A percentile compares a stretch with the other conserved stretches of the same genome.
These are phyloP conservation scores for Hanseniaspora sp. DNA, from an alignment of 1,139 yeast genomes.

Conservation along the genomic window DNA sequence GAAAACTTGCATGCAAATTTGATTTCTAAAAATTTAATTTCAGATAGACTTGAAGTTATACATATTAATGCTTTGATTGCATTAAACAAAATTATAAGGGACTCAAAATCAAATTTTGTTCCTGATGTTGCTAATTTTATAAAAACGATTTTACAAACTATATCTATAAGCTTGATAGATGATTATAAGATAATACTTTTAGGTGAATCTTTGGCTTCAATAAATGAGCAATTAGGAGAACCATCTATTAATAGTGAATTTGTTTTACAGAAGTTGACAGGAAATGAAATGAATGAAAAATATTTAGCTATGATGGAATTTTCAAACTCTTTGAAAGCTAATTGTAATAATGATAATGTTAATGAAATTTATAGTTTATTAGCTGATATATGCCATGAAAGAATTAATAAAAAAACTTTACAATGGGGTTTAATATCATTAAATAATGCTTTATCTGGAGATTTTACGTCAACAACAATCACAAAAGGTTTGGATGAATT, in stretches of 20 bases:
- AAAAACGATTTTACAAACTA: slow-evolving; percentile 2
- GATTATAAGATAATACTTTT: not conserved
- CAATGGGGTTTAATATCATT: slow-evolving; percentile 11
- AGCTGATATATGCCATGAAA: not conserved
- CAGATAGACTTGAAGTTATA: slow-evolving; percentile 41
- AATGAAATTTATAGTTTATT: not conserved
- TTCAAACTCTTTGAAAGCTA: not conserved
- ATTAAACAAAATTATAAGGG: slow-evolving; percentile 44
- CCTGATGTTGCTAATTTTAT: not conserved
- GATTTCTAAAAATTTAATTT: slow-evolving; percentile 29
- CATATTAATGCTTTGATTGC: slow-evolving; percentile 54
- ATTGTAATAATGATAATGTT: not conserved
- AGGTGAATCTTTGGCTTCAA: not conserved
- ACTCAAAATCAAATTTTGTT: slow-evolving; percentile 16
- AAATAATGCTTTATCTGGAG: not conserved
- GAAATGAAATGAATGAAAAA: not conserved
- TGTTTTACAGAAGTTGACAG: not conserved
- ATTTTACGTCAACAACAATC: no score
- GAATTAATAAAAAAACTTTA: not conserved
- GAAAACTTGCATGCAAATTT: slow-evolving; percentile 62
- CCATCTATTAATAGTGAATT: not conserved
- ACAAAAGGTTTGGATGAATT: not conserved
- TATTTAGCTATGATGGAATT: not conserved
- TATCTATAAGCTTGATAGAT: slow-evolving; percentile 17
- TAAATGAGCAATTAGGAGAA: not conserved